These are phyloP conservation scores for Linnemannia elongata DNA, from an alignment of 192 early-diverging fungal species.

Conservation along the genomic window DNA sequence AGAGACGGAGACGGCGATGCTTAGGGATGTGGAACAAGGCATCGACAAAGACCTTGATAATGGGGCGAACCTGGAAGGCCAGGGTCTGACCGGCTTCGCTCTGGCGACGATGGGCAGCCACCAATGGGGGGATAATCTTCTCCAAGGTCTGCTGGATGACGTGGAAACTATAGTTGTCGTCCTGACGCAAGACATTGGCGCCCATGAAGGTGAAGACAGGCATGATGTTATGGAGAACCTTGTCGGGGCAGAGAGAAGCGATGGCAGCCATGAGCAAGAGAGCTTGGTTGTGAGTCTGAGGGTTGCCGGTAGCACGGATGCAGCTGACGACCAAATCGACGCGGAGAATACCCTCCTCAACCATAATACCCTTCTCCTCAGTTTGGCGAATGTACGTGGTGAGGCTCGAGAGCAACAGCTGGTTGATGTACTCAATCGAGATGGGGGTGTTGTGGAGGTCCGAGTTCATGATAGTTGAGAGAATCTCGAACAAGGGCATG, in stretches of 20 bases:
- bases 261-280: constrained; percentile 91
- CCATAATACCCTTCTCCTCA: constrained; percentile 38
- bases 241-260: constrained; percentile 83
- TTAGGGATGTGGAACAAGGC: constrained; percentile 93
- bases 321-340: constrained; percentile 91
- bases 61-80: constrained; percentile 74
- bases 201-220: constrained; percentile 99
- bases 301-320: constrained; percentile 90
- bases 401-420: constrained; percentile 82
- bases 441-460: constrained; percentile 62
- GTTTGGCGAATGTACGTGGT: constrained; percentile 66
- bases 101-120: constrained; percentile 60
- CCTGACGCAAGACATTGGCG: constrained; percentile 92
- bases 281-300: constrained; percentile 94
- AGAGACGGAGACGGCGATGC: constrained; percentile 90
- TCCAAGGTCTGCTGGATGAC: constrained; percentile 93
- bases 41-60: constrained; percentile 93
- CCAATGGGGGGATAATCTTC: constrained; percentile 88
- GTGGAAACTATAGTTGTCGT: constrained; percentile 96
- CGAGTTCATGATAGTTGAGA: constrained; percentile 74
- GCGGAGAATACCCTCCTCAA: constrained; percentile 79
- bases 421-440: constrained; percentile 88
- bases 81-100: constrained; percentile 49
- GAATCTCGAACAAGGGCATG: constrained; percentile 77
- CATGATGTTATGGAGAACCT: constrained; percentile 93